Base-by-base conservation (phyloP, 495 filamentous ascomycete species). In the Astrocystis sublimbata region DNA sequence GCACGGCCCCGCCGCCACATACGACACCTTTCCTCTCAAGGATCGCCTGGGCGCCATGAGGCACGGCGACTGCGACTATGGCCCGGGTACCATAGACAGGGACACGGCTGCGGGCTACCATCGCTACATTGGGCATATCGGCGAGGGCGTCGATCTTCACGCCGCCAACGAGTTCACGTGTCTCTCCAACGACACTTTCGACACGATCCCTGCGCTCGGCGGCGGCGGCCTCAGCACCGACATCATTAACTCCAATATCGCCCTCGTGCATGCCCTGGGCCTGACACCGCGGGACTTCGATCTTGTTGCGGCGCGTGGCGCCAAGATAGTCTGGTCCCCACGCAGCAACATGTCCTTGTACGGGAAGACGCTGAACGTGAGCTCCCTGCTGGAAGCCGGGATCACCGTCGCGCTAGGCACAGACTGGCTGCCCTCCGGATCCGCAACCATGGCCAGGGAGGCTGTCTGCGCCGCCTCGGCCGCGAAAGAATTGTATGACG, bases 341-440 rank as follows among this genome's bases (percentile, higher is more conserved):
- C 64, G 64, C 3, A 66, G 64, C 40, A 66, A 66, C 36, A 57
- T 66, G 8, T 52, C 10, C n/a, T 51, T 66, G 15, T 66, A 66
- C 23, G 61, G 64, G 26, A 66, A 60, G 33, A 66, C 64, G 3
- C 41, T 66, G 45, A 50, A 66, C 43, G 54, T 60, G 33, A 64
- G 24, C 13, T 54, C 38, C 24, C 13, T 66, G 36, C 60, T 64
- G 0, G 64, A 60, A 7, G 49, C 64, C 0, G 61, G 61, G 1
- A 63, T 66, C 7, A 66, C 53, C 5, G 64, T 66, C 5, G 64
- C 64, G 46, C 64, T 66, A 4, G 64, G 64, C 13, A 63, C 60
- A 1, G 64, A 66, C 35, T 66, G 64, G 64, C 55, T 66, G 1
- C 64, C 64, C 2, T 64, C 64, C 0, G 64, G 64, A 2, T 66